Evolutionary conservation across 768 basidiomycete genomes (phyloP), one percentile per base, ranked within the genome.

Genomic region (Pleurotus salmoneostramineus): DNA sequence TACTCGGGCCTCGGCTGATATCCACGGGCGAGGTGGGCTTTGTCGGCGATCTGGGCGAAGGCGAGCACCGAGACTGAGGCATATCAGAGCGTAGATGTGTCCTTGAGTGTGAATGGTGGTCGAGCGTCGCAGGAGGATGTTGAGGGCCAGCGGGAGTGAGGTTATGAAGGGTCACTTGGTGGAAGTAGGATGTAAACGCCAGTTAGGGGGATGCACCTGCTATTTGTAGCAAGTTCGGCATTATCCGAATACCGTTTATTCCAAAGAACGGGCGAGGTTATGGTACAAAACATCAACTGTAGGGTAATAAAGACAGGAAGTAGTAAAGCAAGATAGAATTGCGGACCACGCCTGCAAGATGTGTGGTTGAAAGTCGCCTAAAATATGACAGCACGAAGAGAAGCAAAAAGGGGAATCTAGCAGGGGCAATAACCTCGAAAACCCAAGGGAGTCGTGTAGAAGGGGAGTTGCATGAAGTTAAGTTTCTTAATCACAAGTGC

Each of bases 401-500:
- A 27, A 27, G 21, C 21, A 27, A 27, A 27, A 27, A 27, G 21
- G 21, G 21, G 21, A 27, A 27, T 27, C 21, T 27, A 27, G 21
- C 21, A 27, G 21, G 21, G 21, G 21, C 21, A 27, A 27, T 27
- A 27, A 27, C 21, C 21, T 27, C 21, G 21, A 27, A 27, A 27
- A 27, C 21, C 21, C 21, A 27, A 27, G 21, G 3, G 21, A 27
- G 21, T 27, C 21, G 21, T 27, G 21, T 27, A 27, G 21, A 27
- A 27, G 1, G 21, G 21, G 21, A 27, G 21, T 27, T 47, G 15
- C 10, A 47, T 47, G 4, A 17, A 5, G 1, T n/a, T n/a, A 8
- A n/a, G 45, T 11, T 7, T 7, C 15, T 47, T 8, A 47, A 47
- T 36, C 50, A n/a, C 34, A 58, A 58, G 36, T 63, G 36, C 66